These are phyloP conservation scores for Kalanchoe fedtschenkoi DNA, from an alignment of 164 flowering plant species.

Conservation along the genomic window DNA sequence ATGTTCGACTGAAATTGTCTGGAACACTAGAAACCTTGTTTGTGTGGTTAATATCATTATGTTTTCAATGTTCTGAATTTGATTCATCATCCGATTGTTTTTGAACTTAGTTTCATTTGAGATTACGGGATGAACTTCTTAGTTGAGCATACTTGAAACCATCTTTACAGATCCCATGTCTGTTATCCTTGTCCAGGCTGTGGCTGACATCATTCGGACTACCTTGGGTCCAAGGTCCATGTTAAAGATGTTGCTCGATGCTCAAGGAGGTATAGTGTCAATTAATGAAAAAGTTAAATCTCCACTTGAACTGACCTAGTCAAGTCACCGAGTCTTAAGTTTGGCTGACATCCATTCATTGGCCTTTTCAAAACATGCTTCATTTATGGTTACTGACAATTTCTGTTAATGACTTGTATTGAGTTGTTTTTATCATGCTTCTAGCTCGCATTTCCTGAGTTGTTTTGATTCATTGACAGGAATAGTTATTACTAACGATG, in stretches of 20 bases:
- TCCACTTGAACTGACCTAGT: not conserved
- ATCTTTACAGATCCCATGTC: not conserved
- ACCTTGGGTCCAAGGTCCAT: conserved; percentile 97
- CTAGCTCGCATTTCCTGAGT: not conserved
- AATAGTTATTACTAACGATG: conserved; percentile 95
- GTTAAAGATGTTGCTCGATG: conserved; percentile 95
- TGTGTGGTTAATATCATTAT: not conserved
- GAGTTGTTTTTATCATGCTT: not conserved
- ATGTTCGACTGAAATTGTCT: not conserved
- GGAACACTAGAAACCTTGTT: not conserved
- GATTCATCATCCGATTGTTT: not conserved
- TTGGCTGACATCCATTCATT: not conserved
- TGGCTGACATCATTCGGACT: conserved; percentile 93
- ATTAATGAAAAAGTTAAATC: not conserved
- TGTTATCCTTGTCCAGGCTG: conserved; percentile 40
- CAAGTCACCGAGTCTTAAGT: not conserved
- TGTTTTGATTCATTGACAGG: conserved; percentile 29
- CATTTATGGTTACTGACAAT: not conserved
- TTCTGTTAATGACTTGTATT: not conserved
- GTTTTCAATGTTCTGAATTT: too few species aligned
- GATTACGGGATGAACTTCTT: not conserved
- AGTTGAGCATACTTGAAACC: not conserved
- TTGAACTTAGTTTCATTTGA: too few species aligned
- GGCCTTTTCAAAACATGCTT: not conserved
- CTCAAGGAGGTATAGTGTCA: conserved; percentile 56